Evolutionary conservation across 768 basidiomycete species (phyloP), one percentile per base, ranked within the genome.

Genomic region (Gloeostereum incarnatum): DNA sequence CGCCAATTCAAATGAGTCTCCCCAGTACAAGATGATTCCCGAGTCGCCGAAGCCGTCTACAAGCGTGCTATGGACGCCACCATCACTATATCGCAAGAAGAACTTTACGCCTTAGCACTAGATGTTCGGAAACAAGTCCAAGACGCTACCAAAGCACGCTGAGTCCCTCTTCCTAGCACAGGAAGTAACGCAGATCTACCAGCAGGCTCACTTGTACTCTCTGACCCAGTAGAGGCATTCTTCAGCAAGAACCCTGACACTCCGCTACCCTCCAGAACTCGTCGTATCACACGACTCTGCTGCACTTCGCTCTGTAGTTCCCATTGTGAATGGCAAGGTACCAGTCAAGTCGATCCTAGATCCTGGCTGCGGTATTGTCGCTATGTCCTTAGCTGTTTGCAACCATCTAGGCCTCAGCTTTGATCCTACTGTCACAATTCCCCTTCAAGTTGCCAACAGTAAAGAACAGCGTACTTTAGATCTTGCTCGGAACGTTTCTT

Each of bases 401-500:
- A 40, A 45, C 29, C 22, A 36, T 21, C 18, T 49, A 7, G 31
- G 38, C 4, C 38, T 56, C 1, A 44, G 42, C 0, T 17, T 55
- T 7, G 47, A 59, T 27, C 48, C 49, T 0, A 41, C 38, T 3
- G 41, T 52, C 13, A 25, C 20, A 3, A 27, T 59, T 1, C 31
- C 43, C 7, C 52, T 59, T 49, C 44, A 54, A 31, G 47, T 46
- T 2, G 55, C 55, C 1, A 57, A 60, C 30, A 40, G 46, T 0
- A 32, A 39, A 5, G 25, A 49, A 1, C 48, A 54, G 17, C 9
- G 22, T 7, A 46, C 55, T 1, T 38, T 51, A 4, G 56, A 53
- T 1, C 38, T 58, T 11, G 48, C 46, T 0, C 43, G 46, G 6
- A 57, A 60, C 30, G 47, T 59, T 3, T 44, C 49, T 2, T 50